Evolutionary conservation across 371 early-diverging fungal genomes (phyloP), one percentile per base, ranked within the genome.

Genomic region (Circinella umbellata): DNA sequence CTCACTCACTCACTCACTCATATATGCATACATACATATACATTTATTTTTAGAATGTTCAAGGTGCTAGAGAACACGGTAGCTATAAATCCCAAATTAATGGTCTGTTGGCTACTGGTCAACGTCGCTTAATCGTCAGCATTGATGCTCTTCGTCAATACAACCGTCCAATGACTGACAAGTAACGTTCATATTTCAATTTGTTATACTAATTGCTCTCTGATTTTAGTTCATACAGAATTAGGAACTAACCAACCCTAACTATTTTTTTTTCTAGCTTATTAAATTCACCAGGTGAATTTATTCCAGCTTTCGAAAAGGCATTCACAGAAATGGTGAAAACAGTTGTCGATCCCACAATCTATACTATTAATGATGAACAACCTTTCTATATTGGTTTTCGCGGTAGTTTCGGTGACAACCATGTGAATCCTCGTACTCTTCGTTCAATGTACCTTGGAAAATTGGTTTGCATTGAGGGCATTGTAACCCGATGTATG

Each of bases 401-500:
- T 68, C 88, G 91, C 53, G 99, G 99, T 9, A 91, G 95, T 46
- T 97, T 99, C 83, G 99, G 99, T 49, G 93, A 92, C 42, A 83
- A 96, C 70, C 89, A 92, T 57, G 84, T 98, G 65, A 94, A 92
- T 67, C 99, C 99, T 14, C 89, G 99, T 64, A 92, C 93, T n/a
- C 73, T 99, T 59, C 88, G 87, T 37, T 92, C 99, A 9, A 78
- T 76, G 63, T 92, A 89, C 66, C 76, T 99, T 27, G 96, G 97
- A 36, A 93, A 93, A 76, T 84, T 99, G 68, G 91, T 99, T 39
- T 97, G 95, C 73, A 76, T 99, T 46, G 99, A 99, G 82, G 99
- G 99, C 61, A 99, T 99, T 72, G 98, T 99, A 36, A 99, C 99
- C 4, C 91, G 94, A 69, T 97, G 98, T 88, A 84, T 70, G 83